Conservation (phyloP, 306 rosid genomes). For the Fragaria vesca region DNA sequence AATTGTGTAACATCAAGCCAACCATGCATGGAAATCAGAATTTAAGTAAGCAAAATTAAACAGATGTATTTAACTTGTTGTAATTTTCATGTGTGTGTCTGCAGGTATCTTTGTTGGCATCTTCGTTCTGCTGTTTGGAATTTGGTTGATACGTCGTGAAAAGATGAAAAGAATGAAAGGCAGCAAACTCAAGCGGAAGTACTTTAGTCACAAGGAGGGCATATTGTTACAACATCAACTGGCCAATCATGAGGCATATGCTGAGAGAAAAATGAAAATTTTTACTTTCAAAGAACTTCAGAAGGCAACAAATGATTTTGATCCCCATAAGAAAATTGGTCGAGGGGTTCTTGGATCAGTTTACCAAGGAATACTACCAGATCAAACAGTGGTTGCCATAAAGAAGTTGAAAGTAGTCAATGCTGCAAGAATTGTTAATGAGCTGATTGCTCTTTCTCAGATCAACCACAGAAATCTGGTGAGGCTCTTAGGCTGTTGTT, state of each 20-base stretch:
- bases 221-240: constrained; percentile 1
- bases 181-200: background rate
- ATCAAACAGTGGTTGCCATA: constrained; percentile 11
- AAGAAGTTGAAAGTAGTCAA: constrained; percentile 13
- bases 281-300: background rate
- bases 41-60: too few relatives aligned
- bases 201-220: constrained; percentile 18
- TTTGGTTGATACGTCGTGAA: background rate
- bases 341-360: constrained; percentile 12
- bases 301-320: constrained; percentile 10
- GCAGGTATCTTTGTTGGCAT: constrained; percentile 9
- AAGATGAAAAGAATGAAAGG: background rate
- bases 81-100: background rate
- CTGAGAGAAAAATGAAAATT: background rate
- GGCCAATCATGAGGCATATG: background rate
- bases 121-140: background rate
- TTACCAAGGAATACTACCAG: constrained; percentile 11
- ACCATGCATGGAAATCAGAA: too few relatives aligned
- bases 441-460: constrained; percentile 17
- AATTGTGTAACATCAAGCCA: too few relatives aligned
- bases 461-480: constrained; percentile 24
- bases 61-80: too few relatives aligned
- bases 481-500: constrained; percentile 16
- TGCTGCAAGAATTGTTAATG: constrained; percentile 17
- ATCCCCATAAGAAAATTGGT: background rate